phyloP scores from a whole-genome alignment of 495 filamentous ascomycete genomes.

The Penicillium goetzii region DNA sequence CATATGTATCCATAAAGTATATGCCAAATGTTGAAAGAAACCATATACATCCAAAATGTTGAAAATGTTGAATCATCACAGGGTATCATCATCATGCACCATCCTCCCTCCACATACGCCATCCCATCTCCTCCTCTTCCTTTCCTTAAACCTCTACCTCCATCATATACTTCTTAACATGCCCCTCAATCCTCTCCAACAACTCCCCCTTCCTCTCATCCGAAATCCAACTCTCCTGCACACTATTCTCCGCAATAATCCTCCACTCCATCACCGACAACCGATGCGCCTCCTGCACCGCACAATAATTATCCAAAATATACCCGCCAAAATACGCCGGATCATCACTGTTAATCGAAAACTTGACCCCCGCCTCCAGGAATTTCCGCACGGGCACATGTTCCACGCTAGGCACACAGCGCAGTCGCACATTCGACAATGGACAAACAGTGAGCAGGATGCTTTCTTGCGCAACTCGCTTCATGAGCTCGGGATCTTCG shows the following conservation, averaged over 20 bases:
- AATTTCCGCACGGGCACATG: conserved; percentile 68
- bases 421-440: conserved; percentile 69
- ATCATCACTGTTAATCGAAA: conserved; percentile 77
- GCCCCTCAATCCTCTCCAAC: conserved; percentile 41
- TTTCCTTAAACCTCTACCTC: conserved; percentile 1
- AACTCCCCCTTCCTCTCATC: conserved; percentile 48
- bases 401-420: conserved; percentile 57
- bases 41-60: conserved; percentile 25
- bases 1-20: conserved; percentile 1
- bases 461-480: conserved; percentile 56
- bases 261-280: conserved; percentile 66
- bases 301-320: conserved; percentile 75
- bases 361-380: conserved; percentile 65
- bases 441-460: conserved; percentile 73
- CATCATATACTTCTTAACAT: conserved; percentile 37
- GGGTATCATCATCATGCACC: conserved; percentile 28
- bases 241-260: conserved; percentile 60
- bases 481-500: conserved; percentile 62
- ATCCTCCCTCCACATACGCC: neutral
- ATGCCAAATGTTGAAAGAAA: conserved; percentile 22
- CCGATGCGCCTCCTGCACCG: conserved; percentile 71
- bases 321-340: conserved; percentile 83
- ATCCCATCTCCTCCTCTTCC: neutral
- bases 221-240: conserved; percentile 64
- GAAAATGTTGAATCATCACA: conserved; percentile 30